Evolutionary conservation across 2,329 filamentous ascomycete genomes (phyloP).

Genomic region (Ambrosiella xylebori): DNA sequence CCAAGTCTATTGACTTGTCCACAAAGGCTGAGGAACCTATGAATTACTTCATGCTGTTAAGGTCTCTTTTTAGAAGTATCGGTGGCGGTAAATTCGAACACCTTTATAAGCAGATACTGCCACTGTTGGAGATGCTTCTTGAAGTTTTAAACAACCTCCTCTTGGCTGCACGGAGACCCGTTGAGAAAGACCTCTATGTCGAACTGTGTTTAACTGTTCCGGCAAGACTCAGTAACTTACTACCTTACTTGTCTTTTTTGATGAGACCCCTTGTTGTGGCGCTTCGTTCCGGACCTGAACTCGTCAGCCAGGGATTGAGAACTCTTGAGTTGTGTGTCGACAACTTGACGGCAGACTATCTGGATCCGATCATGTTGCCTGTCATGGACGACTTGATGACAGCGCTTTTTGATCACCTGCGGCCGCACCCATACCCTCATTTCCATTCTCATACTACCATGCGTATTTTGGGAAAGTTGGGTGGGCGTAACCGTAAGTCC

Average conservation of each 20-base stretch:
- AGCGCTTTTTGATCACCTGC: conserved; percentile 86
- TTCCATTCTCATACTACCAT: conserved; percentile 97
- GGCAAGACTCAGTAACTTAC: conserved; percentile 77
- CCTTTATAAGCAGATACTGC: conserved; percentile 93
- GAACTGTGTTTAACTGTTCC: conserved; percentile 94
- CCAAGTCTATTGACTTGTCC: conserved; percentile 88
- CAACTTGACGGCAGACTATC: conserved; percentile 90
- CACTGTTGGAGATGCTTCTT: conserved; percentile 88
- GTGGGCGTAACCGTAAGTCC: conserved; percentile 88
- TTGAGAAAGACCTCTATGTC: conserved; percentile 88
- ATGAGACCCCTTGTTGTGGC: conserved; percentile 98
- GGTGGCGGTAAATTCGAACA: conserved; percentile 95
- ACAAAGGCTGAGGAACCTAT: conserved; percentile 93
- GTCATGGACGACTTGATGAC: conserved; percentile 99
- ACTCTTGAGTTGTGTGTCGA: conserved; percentile 95
- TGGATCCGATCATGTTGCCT: conserved; percentile 97
- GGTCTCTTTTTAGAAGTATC: conserved; percentile 89
- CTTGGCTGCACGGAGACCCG: conserved; percentile 72
- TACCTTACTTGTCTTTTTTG: conserved; percentile 87
- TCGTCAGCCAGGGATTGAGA: conserved; percentile 83
- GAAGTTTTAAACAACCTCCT: conserved; percentile 94
- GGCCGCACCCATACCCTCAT: conserved; percentile 86
- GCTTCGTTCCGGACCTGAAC: conserved; percentile 72
- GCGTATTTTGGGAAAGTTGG: conserved; percentile 89
- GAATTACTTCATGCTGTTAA: conserved; percentile 90